Percentiles rank a stretch among this genome's conserved stretches.
phyloP scores from a whole-genome alignment of 345 rosid genomes.

The Carallia pectinifolia region DNA sequence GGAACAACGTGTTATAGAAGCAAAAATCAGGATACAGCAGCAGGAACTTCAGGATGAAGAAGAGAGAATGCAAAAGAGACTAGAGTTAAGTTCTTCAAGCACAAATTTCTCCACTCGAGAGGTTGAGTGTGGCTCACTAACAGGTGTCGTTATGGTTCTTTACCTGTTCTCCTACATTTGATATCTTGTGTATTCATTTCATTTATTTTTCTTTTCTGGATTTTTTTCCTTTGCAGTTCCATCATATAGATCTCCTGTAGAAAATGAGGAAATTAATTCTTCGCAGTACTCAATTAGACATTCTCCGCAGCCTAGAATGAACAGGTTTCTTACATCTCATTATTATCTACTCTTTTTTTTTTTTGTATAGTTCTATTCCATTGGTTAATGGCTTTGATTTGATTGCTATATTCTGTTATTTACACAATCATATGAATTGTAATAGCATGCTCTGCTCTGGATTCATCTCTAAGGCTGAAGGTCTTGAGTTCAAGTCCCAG shows the following conservation, averaged over 20 bases:
- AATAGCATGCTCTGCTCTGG: no score
- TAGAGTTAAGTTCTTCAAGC: conserved; percentile 65
- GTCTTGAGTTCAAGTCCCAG: no score
- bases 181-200: background rate
- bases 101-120: conserved; percentile 46
- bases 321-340: conserved; percentile 48
- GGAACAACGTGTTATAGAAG: conserved; percentile 97
- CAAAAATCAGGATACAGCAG: conserved; percentile 83
- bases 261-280: conserved; percentile 47
- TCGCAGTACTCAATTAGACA: conserved; percentile 48
- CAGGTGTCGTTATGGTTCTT: conserved; percentile 42
- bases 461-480: no score
- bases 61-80: conserved; percentile 76
- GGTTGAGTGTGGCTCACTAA: conserved; percentile 46
- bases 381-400: background rate
- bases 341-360: background rate
- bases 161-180: background rate
- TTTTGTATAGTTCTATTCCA: background rate
- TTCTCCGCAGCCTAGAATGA: conserved; percentile 40
- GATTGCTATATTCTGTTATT: background rate
- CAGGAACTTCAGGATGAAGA: conserved; percentile 88
- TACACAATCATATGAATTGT: no score
- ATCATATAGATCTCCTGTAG: conserved; percentile 45
- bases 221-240: conserved; percentile 41
- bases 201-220: conserved; percentile 5